A percentile compares a stretch with the other conserved stretches of the same genome.
Conservation (phyloP, 176 grass and related monocot genomes). For the Aegilops tauschii region DNA sequence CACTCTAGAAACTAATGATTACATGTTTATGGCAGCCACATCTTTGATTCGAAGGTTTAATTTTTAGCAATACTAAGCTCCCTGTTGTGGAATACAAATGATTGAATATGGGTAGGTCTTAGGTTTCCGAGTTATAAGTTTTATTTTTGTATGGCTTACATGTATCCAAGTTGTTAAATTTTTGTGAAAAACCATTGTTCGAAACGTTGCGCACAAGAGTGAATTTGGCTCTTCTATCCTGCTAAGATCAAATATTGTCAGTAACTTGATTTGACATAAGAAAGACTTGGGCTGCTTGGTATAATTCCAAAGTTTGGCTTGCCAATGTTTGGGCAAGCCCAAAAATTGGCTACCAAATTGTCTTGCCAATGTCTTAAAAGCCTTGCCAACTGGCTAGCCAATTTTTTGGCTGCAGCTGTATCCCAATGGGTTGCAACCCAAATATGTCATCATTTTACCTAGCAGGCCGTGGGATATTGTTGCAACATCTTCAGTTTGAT, state of each 20-base stretch:
- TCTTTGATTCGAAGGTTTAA: neutral
- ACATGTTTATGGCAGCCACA: neutral
- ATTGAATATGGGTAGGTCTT: neutral
- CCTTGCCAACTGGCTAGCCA: neutral
- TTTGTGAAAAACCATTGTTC: neutral
- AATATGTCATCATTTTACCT: neutral
- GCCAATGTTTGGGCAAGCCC: neutral
- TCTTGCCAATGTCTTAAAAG: neutral
- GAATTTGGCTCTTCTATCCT: neutral
- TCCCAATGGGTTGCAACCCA: neutral
- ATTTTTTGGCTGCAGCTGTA: neutral
- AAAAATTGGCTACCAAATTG: neutral
- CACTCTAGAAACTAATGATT: neutral
- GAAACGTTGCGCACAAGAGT: neutral
- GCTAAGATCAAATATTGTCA: neutral
- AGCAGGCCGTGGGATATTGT: neutral
- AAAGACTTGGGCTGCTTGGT: conserved; percentile 3
- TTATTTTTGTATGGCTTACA: neutral
- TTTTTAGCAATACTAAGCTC: conserved; percentile 6
- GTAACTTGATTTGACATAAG: neutral
- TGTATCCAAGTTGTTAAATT: neutral
- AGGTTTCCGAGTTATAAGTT: neutral
- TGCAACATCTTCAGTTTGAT: neutral
- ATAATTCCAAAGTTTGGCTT: neutral
- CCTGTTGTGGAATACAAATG: neutral